Percentiles rank a stretch among this genome's conserved stretches.
Conservation (phyloP, 768 basidiomycete genomes). For the Hypholoma fasciculare region DNA sequence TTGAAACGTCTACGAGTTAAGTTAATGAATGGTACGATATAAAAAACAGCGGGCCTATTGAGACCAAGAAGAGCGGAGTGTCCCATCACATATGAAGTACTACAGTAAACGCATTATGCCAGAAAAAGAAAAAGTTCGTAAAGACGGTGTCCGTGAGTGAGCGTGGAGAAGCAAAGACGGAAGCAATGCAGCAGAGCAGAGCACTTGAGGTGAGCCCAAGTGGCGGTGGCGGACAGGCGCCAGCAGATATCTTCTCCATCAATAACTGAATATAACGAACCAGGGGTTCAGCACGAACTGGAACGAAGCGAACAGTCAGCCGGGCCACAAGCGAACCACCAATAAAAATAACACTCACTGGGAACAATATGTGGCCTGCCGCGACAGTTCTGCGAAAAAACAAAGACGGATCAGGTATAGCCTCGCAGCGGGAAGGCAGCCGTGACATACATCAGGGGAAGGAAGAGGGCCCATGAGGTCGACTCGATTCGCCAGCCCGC, state of each 20-base stretch:
- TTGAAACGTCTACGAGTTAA: not conserved
- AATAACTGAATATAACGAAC: slow-evolving; percentile 82
- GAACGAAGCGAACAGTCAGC: slow-evolving; percentile 1
- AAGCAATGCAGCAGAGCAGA: slow-evolving; percentile 3
- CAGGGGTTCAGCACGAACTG: slow-evolving; percentile 86
- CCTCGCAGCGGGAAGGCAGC: not conserved
- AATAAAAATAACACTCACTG: slow-evolving; percentile 44
- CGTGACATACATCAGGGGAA: slow-evolving; percentile 66
- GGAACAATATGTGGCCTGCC: slow-evolving; percentile 70
- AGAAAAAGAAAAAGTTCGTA: slow-evolving; percentile 11
- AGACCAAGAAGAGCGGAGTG: slow-evolving; percentile 1
- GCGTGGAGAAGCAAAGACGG: slow-evolving; percentile 5
- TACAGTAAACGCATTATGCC: not conserved
- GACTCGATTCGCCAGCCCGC: slow-evolving; percentile 63
- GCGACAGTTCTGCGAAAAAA: slow-evolving; percentile 50
- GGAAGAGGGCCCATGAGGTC: slow-evolving; percentile 69
- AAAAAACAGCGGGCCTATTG: not conserved
- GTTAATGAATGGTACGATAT: not conserved
- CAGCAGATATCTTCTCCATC: slow-evolving; percentile 9
- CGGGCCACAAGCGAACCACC: not conserved
- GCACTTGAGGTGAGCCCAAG: not conserved
- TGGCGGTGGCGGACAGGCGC: not conserved
- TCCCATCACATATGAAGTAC: slow-evolving; percentile 11
- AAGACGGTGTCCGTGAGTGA: slow-evolving; percentile 23
- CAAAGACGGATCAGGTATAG: slow-evolving; percentile 7